These are phyloP conservation scores for Aureobasidium sp. DNA, from an alignment of 2,329 filamentous ascomycete species.

Conservation along the genomic window DNA sequence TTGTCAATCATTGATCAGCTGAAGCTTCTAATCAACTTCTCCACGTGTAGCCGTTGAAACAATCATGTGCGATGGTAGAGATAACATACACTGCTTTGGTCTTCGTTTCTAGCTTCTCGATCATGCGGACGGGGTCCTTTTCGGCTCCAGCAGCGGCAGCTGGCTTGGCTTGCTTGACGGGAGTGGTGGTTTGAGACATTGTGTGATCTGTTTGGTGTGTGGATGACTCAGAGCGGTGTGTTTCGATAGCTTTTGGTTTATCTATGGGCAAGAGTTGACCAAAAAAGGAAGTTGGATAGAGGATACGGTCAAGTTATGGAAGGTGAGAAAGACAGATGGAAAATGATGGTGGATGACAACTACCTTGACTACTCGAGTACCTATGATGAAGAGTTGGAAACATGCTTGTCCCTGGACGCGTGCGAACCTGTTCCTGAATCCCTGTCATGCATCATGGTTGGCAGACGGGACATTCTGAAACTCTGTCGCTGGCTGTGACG, in stretches of 20 bases:
- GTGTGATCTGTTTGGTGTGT: too few relatives aligned
- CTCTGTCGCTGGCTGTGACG: background rate
- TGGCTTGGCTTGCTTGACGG: conserved; percentile 13
- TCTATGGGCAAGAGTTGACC: background rate
- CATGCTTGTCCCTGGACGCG: background rate
- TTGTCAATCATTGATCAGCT: background rate
- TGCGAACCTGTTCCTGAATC: background rate
- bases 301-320: background rate
- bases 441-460: background rate
- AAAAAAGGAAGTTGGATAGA: background rate
- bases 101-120: conserved; percentile 22
- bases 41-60: background rate
- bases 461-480: conserved; percentile 1
- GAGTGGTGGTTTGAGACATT: conserved; percentile 5
- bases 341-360: background rate
- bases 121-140: conserved; percentile 19
- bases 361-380: background rate
- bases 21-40: background rate
- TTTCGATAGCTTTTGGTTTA: background rate
- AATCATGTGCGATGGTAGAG: too few relatives aligned
- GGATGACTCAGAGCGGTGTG: background rate
- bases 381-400: background rate
- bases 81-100: conserved; percentile 20
- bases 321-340: background rate
- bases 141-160: conserved; percentile 9